Evolutionary conservation across 257 asterid species (phyloP).

Genomic region (Rauvolfia tetraphylla): DNA sequence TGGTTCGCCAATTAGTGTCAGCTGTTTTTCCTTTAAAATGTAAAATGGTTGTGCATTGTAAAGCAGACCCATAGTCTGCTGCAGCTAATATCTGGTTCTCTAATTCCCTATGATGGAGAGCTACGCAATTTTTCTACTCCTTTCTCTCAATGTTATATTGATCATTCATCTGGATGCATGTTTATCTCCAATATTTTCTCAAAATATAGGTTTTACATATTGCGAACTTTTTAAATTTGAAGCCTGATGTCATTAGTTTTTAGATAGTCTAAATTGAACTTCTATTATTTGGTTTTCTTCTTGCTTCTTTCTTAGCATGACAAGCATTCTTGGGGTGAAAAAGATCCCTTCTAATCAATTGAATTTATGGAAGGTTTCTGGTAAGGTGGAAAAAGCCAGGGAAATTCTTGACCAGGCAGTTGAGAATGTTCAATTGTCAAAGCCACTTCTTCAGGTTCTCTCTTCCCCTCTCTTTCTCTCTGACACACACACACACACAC

Average conservation of each 20-base stretch:
- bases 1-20: background rate
- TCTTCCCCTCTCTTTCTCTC: slow-evolving; percentile 15
- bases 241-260: background rate
- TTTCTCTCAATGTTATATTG: background rate
- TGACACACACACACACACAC: slow-evolving; percentile 10
- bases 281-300: background rate
- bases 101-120: background rate
- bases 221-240: too few relatives aligned
- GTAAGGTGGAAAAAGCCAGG: slow-evolving; percentile 49
- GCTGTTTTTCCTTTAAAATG: background rate
- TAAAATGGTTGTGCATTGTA: background rate
- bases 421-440: slow-evolving; percentile 72
- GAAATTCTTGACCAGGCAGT: slow-evolving; percentile 58
- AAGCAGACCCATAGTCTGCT: background rate
- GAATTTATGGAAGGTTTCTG: slow-evolving; percentile 46
- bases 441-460: slow-evolving; percentile 85
- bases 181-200: background rate
- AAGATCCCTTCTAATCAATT: background rate
- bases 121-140: background rate
- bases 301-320: background rate
- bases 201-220: background rate
- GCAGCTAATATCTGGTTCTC: background rate
- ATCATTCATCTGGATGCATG: background rate
- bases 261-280: background rate
- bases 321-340: background rate